These are phyloP conservation scores for Aurinia saxatilis DNA, from an alignment of 345 rosid species.

Conservation along the genomic window DNA sequence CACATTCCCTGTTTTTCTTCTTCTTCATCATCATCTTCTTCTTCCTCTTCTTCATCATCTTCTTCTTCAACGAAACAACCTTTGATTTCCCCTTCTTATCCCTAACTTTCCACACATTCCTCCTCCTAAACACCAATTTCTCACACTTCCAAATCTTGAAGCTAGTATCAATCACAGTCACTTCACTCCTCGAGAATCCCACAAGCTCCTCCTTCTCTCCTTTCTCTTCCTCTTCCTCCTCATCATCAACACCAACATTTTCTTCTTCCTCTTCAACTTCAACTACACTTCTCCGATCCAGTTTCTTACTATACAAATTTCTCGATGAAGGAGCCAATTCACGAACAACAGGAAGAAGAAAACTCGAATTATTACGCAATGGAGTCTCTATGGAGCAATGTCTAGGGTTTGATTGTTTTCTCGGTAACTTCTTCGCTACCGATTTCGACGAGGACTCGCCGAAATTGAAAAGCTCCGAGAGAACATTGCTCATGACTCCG, in stretches of 20 bases:
- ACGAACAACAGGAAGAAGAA: constrained; percentile 7
- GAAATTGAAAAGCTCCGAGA: constrained; percentile 76
- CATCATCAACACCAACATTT: too few species aligned
- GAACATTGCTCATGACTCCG: constrained; percentile 58
- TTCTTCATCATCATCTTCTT: constrained; percentile 15
- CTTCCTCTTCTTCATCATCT: constrained; percentile 14
- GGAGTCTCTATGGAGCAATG: constrained; percentile 33
- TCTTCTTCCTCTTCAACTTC: constrained; percentile 31
- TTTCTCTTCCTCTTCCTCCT: constrained; percentile 28
- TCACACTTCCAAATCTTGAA: constrained; percentile 74
- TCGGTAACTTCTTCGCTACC: constrained; percentile 36
- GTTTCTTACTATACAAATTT: constrained; percentile 27
- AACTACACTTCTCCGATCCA: constrained; percentile 2
- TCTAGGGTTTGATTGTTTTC: constrained; percentile 84
- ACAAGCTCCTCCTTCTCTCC: constrained; percentile 53
- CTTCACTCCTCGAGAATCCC: constrained; percentile 89
- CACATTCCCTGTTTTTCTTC: constrained; percentile 42
- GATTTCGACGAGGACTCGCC: constrained; percentile 19
- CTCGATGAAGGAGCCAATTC: constrained; percentile 26
- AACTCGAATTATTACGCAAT: constrained; percentile 5
- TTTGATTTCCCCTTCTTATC: constrained; percentile 71
- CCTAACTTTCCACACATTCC: constrained; percentile 77
- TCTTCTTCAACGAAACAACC: constrained; percentile 33
- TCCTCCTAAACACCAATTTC: constrained; percentile 66
- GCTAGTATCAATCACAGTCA: constrained; percentile 91